Conservation (phyloP, 208 protist genomes). For the Leishmania turanica region DNA sequence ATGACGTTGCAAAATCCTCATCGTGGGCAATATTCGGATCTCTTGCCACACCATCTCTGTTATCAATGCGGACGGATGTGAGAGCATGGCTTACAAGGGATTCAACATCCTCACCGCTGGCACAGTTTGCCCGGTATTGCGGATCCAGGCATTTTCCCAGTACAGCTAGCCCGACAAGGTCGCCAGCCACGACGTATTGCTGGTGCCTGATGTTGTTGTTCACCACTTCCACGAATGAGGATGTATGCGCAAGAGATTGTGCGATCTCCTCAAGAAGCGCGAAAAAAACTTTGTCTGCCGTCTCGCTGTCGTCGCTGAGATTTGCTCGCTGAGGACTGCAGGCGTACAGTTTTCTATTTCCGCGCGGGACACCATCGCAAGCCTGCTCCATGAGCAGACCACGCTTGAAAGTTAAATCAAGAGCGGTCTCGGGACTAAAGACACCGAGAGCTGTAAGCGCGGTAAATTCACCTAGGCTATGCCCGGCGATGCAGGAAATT, state of each 20-base stretch:
- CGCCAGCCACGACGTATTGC: slow-evolving; percentile 87
- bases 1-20: slow-evolving; percentile 73
- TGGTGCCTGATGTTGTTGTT: slow-evolving; percentile 81
- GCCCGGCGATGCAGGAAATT: slow-evolving; percentile 54
- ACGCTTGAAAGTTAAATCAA: slow-evolving; percentile 78
- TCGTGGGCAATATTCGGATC: slow-evolving; percentile 38
- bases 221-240: slow-evolving; percentile 84
- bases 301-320: slow-evolving; percentile 45
- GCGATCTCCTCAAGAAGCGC: slow-evolving; percentile 79
- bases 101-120: slow-evolving; percentile 22
- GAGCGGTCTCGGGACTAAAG: slow-evolving; percentile 68
- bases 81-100: slow-evolving; percentile 48
- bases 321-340: slow-evolving; percentile 77
- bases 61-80: slow-evolving; percentile 55
- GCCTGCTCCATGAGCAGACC: slow-evolving; percentile 85
- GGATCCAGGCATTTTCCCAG: slow-evolving; percentile 90
- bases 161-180: slow-evolving; percentile 65
- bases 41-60: slow-evolving; percentile 64
- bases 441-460: slow-evolving; percentile 72
- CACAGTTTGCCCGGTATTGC: slow-evolving; percentile 78
- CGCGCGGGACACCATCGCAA: slow-evolving; percentile 34
- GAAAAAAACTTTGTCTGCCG: slow-evolving; percentile 75
- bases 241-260: slow-evolving; percentile 58
- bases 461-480: slow-evolving; percentile 91
- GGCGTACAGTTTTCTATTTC: slow-evolving; percentile 74